Percentiles rank a stretch among this genome's conserved stretches.
Evolutionary conservation across 768 basidiomycete species (phyloP).

Genomic region (Calvatia gigantea): DNA sequence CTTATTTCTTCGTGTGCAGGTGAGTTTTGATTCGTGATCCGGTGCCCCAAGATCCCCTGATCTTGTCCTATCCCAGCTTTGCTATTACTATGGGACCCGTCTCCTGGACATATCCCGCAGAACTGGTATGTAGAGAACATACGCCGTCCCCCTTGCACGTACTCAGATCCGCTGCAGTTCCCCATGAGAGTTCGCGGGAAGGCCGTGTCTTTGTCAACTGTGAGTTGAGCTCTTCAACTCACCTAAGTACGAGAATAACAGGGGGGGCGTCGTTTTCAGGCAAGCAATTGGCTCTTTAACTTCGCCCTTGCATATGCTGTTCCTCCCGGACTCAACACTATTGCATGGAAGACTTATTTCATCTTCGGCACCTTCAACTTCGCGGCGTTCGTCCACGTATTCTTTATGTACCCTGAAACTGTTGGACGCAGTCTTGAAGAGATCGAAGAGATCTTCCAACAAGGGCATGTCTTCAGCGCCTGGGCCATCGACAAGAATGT

Average conservation of each 20-base stretch:
- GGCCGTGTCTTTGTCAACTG: constrained; percentile 50
- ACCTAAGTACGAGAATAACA: not conserved
- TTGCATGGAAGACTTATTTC: constrained; percentile 76
- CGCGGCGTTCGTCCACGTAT: constrained; percentile 63
- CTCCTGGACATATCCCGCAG: constrained; percentile 72
- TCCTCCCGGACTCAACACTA: constrained; percentile 61
- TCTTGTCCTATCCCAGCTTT: constrained; percentile 34
- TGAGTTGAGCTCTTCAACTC: constrained; percentile 11
- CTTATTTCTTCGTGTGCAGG: constrained; percentile 73
- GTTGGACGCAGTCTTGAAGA: constrained; percentile 73
- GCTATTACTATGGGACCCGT: constrained; percentile 77
- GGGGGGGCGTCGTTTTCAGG: constrained; percentile 13
- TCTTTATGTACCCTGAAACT: constrained; percentile 82
- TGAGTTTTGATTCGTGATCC: constrained; percentile 7
- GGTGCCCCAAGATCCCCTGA: not conserved
- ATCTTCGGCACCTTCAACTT: constrained; percentile 79
- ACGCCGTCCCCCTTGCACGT: not conserved
- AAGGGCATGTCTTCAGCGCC: constrained; percentile 66
- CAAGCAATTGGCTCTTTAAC: constrained; percentile 64
- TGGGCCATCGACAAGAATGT: constrained; percentile 64
- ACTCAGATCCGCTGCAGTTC: constrained; percentile 28
- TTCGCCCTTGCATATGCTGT: constrained; percentile 74
- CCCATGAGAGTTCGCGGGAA: constrained; percentile 64
- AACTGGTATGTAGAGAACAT: constrained; percentile 35
- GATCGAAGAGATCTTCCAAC: constrained; percentile 72